Conservation (phyloP, 352 stramenopile genomes). For the Phytophthora macrochlamydospora region DNA sequence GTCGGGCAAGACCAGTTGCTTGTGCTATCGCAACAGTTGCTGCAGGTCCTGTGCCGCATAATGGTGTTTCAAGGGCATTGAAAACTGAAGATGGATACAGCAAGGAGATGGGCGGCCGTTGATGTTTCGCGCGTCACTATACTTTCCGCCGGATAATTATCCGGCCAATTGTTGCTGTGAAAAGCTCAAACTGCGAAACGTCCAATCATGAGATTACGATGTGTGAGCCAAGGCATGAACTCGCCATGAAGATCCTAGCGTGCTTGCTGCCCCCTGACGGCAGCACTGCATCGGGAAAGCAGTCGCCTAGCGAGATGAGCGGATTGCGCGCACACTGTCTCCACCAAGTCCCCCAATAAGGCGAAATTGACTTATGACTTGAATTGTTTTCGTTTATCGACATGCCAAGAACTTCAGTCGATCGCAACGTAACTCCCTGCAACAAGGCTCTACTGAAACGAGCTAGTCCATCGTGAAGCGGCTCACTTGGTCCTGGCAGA, state of each 20-base stretch:
- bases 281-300: neutral
- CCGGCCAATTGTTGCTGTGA: neutral
- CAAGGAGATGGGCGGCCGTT: neutral
- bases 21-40: too few species aligned
- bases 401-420: too few species aligned
- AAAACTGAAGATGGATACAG: neutral
- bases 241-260: too few species aligned
- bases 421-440: too few species aligned
- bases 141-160: neutral
- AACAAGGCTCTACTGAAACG: neutral
- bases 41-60: neutral
- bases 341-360: neutral
- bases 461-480: constrained; percentile 64
- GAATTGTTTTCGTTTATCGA: too few species aligned
- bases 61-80: neutral
- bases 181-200: neutral
- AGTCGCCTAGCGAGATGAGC: neutral
- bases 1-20: neutral
- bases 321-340: neutral
- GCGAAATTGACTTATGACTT: neutral
- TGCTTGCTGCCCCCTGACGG: too few species aligned
- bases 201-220: constrained; percentile 2
- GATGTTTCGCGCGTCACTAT: constrained; percentile 1
- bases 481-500: constrained; percentile 52
- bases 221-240: neutral